phyloP scores from a whole-genome alignment of 2,329 filamentous ascomycete species.

The Acrocalymma vagum region DNA sequence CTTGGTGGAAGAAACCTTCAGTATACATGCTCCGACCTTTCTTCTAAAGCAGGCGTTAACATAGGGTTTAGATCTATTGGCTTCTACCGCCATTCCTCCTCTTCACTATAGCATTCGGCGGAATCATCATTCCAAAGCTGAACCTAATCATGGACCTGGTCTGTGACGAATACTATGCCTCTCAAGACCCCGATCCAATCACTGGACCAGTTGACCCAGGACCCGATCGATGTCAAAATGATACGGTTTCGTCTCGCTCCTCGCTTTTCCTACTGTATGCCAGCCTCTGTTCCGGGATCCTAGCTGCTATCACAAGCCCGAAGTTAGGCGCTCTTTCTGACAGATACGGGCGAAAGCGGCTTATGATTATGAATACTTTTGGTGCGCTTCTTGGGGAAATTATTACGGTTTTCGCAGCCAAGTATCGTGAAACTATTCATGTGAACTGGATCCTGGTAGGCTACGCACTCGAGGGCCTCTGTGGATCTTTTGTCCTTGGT shows the following conservation, averaged over 20 bases:
- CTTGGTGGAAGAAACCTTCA: conserved; percentile 61
- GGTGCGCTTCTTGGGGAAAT: conserved; percentile 80
- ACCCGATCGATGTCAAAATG: conserved; percentile 73
- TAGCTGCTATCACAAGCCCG: conserved; percentile 84
- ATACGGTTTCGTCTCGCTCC: conserved; percentile 79
- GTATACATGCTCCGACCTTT: conserved; percentile 45
- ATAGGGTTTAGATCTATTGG: conserved; percentile 73
- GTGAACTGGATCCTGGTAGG: conserved; percentile 84
- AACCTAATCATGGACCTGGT: conserved; percentile 87
- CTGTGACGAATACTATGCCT: conserved; percentile 82
- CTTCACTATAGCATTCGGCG: conserved; percentile 87
- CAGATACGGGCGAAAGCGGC: conserved; percentile 78
- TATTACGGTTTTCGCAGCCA: conserved; percentile 80
- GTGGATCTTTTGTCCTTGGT: conserved; percentile 87
- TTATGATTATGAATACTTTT: conserved; percentile 76
- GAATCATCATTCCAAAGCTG: conserved; percentile 83
- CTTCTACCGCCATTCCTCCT: conserved; percentile 81
- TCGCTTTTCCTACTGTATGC: conserved; percentile 81
- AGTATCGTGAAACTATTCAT: conserved; percentile 74
- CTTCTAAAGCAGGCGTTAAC: conserved; percentile 7
- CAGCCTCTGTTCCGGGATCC: conserved; percentile 75
- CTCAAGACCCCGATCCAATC: conserved; percentile 54
- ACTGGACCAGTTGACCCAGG: conserved; percentile 48
- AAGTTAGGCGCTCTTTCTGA: conserved; percentile 88
- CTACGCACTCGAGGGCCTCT: conserved; percentile 80